Conservation (phyloP, 148 eudicot species). For the Diospyros lotus region DNA sequence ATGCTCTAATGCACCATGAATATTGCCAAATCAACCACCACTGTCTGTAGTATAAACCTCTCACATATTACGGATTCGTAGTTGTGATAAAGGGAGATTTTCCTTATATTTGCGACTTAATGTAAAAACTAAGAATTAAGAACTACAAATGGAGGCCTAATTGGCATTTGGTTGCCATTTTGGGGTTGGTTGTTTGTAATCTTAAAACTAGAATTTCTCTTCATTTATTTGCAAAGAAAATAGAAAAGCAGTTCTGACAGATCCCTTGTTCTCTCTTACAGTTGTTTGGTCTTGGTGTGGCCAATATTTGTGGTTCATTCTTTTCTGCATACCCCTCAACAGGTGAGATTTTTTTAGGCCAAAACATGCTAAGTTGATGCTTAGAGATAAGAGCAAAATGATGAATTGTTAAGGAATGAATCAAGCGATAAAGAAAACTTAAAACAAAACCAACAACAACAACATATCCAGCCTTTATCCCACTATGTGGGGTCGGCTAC, state of each 20-base stretch:
- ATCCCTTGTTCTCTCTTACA: constrained; percentile 26
- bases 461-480: no score
- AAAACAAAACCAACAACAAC: no score
- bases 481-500: no score
- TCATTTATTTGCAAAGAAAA: neutral
- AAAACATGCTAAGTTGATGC: no score
- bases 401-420: no score
- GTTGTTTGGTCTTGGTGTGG: constrained; percentile 99
- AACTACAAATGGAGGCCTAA: no score
- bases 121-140: no score
- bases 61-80: neutral
- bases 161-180: no score
- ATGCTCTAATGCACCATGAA: neutral
- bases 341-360: constrained; percentile 41
- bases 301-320: constrained; percentile 84
- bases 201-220: neutral
- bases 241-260: neutral
- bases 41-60: neutral
- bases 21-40: neutral
- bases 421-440: no score
- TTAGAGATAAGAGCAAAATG: no score
- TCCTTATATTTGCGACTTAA: neutral
- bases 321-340: constrained; percentile 90
- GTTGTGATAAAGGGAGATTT: neutral
- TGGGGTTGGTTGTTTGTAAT: no score